Percentiles rank a stretch among this genome's conserved stretches.
Conservation (phyloP, 2,329 filamentous ascomycete species). For the Aureobasidium sp. region DNA sequence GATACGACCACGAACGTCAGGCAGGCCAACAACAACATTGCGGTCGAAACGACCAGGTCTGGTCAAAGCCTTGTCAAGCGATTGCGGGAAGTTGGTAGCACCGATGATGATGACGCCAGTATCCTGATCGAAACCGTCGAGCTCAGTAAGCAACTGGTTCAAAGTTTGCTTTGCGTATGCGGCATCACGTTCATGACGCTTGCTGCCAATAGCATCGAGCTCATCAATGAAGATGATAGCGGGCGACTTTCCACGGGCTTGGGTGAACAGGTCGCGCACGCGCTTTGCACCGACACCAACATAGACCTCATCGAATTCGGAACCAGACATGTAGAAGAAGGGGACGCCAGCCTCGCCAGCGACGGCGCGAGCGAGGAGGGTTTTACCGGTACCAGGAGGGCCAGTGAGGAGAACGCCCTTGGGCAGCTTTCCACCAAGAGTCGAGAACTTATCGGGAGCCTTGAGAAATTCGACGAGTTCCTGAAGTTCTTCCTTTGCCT, state of each 20-base stretch:
- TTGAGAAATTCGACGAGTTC: constrained; percentile 95
- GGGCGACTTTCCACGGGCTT: constrained; percentile 78
- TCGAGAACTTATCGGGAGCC: constrained; percentile 87
- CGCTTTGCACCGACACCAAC: constrained; percentile 95
- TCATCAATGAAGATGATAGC: constrained; percentile 95
- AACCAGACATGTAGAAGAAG: constrained; percentile 99
- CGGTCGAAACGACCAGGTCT: constrained; percentile 94
- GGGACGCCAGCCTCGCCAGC: constrained; percentile 95
- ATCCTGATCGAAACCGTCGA: constrained; percentile 94
- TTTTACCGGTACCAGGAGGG: constrained; percentile 96
- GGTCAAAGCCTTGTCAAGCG: constrained; percentile 89
- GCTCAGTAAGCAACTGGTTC: constrained; percentile 92
- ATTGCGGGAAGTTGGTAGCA: constrained; percentile 91
- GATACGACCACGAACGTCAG: constrained; percentile 87
- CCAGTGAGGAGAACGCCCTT: constrained; percentile 95
- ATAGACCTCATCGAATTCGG: constrained; percentile 97
- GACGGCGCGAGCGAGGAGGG: constrained; percentile 86
- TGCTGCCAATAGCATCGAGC: constrained; percentile 87
- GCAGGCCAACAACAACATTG: constrained; percentile 79
- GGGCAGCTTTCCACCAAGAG: constrained; percentile 89
- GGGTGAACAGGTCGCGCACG: constrained; percentile 83
- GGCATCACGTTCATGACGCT: constrained; percentile 85
- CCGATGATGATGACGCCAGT: constrained; percentile 93
- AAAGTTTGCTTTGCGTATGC: constrained; percentile 96
- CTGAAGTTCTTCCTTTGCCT: constrained; percentile 95